Percentiles rank a stretch among this genome's conserved stretches.
Evolutionary conservation across 176 grass and related monocot genomes (phyloP).

Genomic region (Aegilops sharonensis): DNA sequence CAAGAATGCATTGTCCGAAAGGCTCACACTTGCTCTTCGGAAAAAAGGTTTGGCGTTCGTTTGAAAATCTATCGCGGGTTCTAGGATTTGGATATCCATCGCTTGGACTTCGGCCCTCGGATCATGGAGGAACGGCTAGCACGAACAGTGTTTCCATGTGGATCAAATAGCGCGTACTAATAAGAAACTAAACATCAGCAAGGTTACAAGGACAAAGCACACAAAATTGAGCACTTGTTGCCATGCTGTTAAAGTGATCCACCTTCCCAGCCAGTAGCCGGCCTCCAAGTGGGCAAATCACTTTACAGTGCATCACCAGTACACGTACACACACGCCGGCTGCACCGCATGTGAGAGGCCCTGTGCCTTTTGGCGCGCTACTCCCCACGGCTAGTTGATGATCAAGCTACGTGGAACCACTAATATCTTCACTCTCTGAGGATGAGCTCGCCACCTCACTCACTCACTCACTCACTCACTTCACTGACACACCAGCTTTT

Average conservation of each 20-base stretch:
- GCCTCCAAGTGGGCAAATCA: neutral
- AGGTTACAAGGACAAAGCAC: too few relatives aligned
- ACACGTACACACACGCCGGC: neutral
- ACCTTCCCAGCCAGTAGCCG: neutral
- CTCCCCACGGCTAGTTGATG: neutral
- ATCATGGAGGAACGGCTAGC: neutral
- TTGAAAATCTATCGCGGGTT: too few relatives aligned
- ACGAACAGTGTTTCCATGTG: neutral
- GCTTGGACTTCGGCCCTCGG: neutral
- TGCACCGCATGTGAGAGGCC: neutral
- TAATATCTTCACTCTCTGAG: neutral
- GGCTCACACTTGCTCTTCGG: too few relatives aligned
- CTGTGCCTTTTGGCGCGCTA: neutral
- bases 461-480: neutral
- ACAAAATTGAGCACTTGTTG: neutral
- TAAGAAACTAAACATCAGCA: too few relatives aligned
- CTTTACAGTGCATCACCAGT: constrained; percentile 18
- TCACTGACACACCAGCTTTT: neutral
- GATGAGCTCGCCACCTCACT: neutral
- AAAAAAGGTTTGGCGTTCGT: too few relatives aligned
- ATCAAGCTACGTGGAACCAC: neutral
- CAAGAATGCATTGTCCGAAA: too few relatives aligned
- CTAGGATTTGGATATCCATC: too few relatives aligned
- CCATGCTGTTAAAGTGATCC: constrained; percentile 29
- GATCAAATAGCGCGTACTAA: too few relatives aligned